Percentiles rank a stretch among this genome's conserved stretches.
Evolutionary conservation across 2,329 filamentous ascomycete genomes (phyloP).

Genomic region (Tolypocladium capitatum): DNA sequence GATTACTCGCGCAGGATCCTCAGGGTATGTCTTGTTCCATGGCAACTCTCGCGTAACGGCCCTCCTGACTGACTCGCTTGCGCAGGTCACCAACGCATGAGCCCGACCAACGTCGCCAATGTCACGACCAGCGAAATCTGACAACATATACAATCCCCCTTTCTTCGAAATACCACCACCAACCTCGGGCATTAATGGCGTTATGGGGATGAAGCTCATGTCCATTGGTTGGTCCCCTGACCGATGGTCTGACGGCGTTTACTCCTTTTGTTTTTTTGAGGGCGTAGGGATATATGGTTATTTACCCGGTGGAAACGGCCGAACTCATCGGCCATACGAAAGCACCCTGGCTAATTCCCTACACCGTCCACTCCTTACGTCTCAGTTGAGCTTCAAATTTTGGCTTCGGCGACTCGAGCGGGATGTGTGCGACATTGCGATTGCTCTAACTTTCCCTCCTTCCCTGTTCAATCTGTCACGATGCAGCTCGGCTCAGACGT

Average conservation of each 20-base stretch:
- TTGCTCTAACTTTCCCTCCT: constrained; percentile 4
- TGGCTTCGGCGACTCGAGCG: constrained; percentile 15
- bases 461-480: background rate
- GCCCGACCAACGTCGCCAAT: constrained; percentile 6
- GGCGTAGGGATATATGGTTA: constrained; percentile 23
- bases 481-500: background rate
- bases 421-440: constrained; percentile 8
- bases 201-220: constrained; percentile 27
- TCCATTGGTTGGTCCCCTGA: constrained; percentile 19
- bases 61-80: background rate
- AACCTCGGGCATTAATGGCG: constrained; percentile 27
- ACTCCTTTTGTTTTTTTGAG: constrained; percentile 14
- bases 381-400: constrained; percentile 13
- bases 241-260: constrained; percentile 24
- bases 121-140: constrained; percentile 1
- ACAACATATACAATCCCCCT: constrained; percentile 12
- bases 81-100: constrained; percentile 48
- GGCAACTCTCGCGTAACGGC: background rate
- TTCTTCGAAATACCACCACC: constrained; percentile 14
- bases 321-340: background rate
- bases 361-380: constrained; percentile 27
- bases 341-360: constrained; percentile 9
- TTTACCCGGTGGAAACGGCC: constrained; percentile 3
- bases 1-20: constrained; percentile 94
- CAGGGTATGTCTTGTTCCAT: constrained; percentile 49